Evolutionary conservation across 345 rosid species (phyloP), one percentile per base, ranked within the genome.

Genomic region (Populus euphratica): DNA sequence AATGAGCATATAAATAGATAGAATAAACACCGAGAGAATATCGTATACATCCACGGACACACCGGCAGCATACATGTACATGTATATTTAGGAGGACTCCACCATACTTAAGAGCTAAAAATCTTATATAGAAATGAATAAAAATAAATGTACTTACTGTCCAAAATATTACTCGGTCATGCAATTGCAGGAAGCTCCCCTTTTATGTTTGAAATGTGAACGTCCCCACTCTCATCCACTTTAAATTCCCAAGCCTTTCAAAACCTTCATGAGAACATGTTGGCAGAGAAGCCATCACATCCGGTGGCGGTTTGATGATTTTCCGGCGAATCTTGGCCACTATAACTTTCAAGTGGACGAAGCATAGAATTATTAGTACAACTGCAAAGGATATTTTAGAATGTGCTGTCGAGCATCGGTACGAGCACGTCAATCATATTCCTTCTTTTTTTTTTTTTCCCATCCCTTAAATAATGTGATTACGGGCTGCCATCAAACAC

Each of bases 341-440:
- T 59, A 62, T 12, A 41, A 12, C n/a, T 54, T 21, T 74, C 88
- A 83, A 90, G 97, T 91, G 92, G 93, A 79, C 81, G 88, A 85
- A 79, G 89, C 89, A 88, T 83, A 86, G 83, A 85, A 84, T 87
- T 35, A 80, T 23, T 29, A 27, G 69, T 69, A 43, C 47, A 63
- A 59, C 43, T 75, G 52, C 52, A 11, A 7, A 18, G 56, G 59
- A 70, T 70, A 77, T 73, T 36, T 65, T 70, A 23, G 79, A 80
- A 80, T 80, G 83, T 75, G 83, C 79, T 80, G 66, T 52, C 67
- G 39, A 61, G 77, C 56, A 68, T 33, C 44, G 11, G 49, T 59
- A 29, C 63, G 4, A 17, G 41, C 14, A 41, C 76, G 11, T 38
- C 67, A 76, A 39, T 66, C 76, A 29, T 61, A 71, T 41, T 62